Base-by-base conservation (phyloP, 257 asterid species). In the Penstemon newberryi region DNA sequence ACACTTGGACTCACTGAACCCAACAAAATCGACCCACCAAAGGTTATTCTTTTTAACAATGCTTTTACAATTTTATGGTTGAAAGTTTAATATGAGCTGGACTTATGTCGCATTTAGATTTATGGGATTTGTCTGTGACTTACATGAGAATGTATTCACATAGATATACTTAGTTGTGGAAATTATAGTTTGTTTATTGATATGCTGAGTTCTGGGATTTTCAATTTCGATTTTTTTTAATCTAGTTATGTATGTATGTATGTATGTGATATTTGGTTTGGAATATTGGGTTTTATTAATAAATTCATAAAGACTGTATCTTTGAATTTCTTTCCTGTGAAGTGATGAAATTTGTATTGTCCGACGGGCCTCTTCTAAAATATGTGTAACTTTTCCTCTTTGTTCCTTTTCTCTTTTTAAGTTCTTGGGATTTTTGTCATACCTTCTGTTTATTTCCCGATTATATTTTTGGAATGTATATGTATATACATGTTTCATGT, bases 1-100 rank as follows among this genome's bases (percentile, higher is more conserved):
- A 73, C 86, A 51, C 91, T 83, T 2, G 91, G 91, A 70, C 85
- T 85, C 63, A 83, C 91, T 70, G 57, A 78, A 50, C 82, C 91
- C 7, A 83, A 70, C 49, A 78, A 60, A 19, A 60, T 70, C 43
- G 86, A 85, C 64, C 46, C 78, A 49, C 83, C 80, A 0, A 85
- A 78, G 86, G 91, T 83, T 60, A 10, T 47, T 37, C 15, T 49
- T 8, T 47, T 9, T 12, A 11, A 1, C 19, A 37, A 4, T 25
- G 36, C 15, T 33, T 56, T 33, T 56, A 9, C 40, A 10, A 47
- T 47, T 10, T 49, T 10, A 51, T 65, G 12, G 12, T 55, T 38
- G 41, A 2, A 10, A 38, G 8, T 58, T 42, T 15, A 47, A 2
- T 50, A 51, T 49, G 55, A 18, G 12, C 8, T 60, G 40, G 62